Conservation (phyloP, 768 basidiomycete species). For the Panus rudis region DNA sequence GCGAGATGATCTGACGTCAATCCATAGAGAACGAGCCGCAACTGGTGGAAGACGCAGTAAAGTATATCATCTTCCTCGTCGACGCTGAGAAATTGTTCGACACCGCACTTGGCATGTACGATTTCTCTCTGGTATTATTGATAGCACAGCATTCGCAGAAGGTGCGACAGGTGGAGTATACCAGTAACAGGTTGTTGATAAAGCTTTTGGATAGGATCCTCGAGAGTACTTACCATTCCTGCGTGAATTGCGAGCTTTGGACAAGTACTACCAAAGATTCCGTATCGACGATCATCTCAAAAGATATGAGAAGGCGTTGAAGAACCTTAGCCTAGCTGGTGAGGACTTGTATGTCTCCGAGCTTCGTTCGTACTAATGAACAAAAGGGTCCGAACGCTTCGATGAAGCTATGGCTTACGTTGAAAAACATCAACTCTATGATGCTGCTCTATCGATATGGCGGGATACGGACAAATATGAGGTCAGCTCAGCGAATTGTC, state of each 20-base stretch:
- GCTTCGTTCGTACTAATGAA: neutral
- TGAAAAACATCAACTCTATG: constrained; percentile 70
- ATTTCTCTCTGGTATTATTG: constrained; percentile 92
- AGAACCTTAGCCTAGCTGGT: constrained; percentile 73
- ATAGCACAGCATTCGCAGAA: constrained; percentile 97
- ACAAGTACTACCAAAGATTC: constrained; percentile 79
- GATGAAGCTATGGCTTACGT: constrained; percentile 77
- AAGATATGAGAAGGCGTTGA: constrained; percentile 66
- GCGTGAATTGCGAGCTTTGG: constrained; percentile 75
- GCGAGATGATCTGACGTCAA: neutral
- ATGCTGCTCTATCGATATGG: constrained; percentile 71
- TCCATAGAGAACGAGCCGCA: constrained; percentile 54
- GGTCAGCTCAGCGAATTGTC: constrained; percentile 33
- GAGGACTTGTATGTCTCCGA: constrained; percentile 5
- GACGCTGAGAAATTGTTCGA: constrained; percentile 90
- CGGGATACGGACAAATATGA: constrained; percentile 52
- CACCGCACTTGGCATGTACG: constrained; percentile 97
- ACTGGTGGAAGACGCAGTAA: constrained; percentile 92
- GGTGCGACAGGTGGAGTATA: constrained; percentile 35
- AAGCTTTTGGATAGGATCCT: constrained; percentile 66
- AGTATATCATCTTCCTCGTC: constrained; percentile 96
- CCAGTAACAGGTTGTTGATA: neutral
- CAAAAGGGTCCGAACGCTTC: constrained; percentile 59
- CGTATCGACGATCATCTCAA: constrained; percentile 90
- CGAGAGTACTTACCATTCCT: constrained; percentile 97